Evolutionary conservation across 305 asterid genomes (phyloP).

Genomic region (Rubia peregrina): DNA sequence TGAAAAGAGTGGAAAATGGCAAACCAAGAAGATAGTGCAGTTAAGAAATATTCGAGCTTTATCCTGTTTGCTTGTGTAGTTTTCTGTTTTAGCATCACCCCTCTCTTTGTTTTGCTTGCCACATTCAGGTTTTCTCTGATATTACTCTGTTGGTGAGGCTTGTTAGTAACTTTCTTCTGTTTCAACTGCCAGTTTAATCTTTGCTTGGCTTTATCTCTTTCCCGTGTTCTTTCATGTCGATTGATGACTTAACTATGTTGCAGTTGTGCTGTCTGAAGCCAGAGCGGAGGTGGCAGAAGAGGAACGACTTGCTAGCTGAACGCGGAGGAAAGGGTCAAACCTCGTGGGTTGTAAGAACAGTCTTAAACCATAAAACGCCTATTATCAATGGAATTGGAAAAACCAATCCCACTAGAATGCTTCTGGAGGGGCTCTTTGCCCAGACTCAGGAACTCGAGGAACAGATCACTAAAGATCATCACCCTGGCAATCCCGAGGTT

Average conservation of each 20-base stretch:
- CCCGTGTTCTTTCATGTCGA: neutral
- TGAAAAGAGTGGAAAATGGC: neutral
- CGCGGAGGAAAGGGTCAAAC: constrained; percentile 24
- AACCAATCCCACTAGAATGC: constrained; percentile 59
- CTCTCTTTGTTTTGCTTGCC: neutral
- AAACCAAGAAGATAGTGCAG: neutral
- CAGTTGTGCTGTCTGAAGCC: constrained; percentile 37
- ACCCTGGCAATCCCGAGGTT: constrained; percentile 39
- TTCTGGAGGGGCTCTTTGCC: constrained; percentile 69
- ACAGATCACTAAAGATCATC: constrained; percentile 43
- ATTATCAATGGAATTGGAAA: constrained; percentile 55
- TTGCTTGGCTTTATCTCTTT: neutral
- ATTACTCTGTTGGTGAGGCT: neutral
- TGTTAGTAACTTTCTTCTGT: neutral
- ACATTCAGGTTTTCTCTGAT: neutral
- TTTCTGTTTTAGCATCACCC: neutral
- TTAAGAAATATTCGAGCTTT: neutral
- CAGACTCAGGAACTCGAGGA: constrained; percentile 89
- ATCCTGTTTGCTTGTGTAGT: neutral
- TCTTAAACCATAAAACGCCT: constrained; percentile 43
- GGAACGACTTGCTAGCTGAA: constrained; percentile 26
- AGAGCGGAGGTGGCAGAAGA: constrained; percentile 42
- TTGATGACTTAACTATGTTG: constrained; percentile 1
- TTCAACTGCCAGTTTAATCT: neutral
- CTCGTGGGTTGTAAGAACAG: constrained; percentile 44